Base-by-base conservation (phyloP, 208 protist species). In the Crithidia mellificae region DNA sequence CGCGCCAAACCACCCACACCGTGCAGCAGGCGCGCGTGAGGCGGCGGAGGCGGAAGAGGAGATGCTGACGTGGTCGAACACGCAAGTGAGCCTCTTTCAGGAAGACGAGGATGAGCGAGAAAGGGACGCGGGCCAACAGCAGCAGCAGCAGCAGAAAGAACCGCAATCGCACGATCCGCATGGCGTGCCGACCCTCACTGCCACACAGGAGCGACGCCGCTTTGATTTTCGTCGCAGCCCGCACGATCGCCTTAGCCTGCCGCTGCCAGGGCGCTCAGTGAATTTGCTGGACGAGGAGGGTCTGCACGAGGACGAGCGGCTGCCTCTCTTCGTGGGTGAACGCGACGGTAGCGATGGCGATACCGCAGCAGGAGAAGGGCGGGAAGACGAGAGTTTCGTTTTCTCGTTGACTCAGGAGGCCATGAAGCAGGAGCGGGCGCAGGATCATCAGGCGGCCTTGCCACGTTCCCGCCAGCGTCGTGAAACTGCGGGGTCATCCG, bases 341-440 rank as follows among this genome's bases (percentile, higher is more conserved):
- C 32, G 39, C 2, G 24, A 61, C 34, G 47, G 19, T 24, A 29
- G 29, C 41, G 27, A 62, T 49, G 51, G 25, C n/a, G 25, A 20
- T 6, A 6, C 8, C 22, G 46, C 22, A 15, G 36, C 12, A 12
- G 9, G 12, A 5, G 46, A 29, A 12, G 22, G 20, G 22, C 4
- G 3, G 44, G 27, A 24, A 12, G 64, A 47, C 3, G 63, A 36
- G 39, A 70, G 52, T 19, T 43, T 36, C 24, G 27, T 46, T 46
- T 58, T 81, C 36, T 70, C 63, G 1, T 59, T 81, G 6, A 81
- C 76, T 7, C 76, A 81, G 70, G 76, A 81, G 46, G 76, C 76
- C 14, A 29, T 6, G 17, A 47, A 59, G 20, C 76, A 69, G 61
- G 76, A 76, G n/a, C 52, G 71, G 25, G 51, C 22, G 20, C 59